Evolutionary conservation across 1,284 basidiomycete species (phyloP), one percentile per base, ranked within the genome.

Genomic region (Cutaneotrichosporon cutaneum): DNA sequence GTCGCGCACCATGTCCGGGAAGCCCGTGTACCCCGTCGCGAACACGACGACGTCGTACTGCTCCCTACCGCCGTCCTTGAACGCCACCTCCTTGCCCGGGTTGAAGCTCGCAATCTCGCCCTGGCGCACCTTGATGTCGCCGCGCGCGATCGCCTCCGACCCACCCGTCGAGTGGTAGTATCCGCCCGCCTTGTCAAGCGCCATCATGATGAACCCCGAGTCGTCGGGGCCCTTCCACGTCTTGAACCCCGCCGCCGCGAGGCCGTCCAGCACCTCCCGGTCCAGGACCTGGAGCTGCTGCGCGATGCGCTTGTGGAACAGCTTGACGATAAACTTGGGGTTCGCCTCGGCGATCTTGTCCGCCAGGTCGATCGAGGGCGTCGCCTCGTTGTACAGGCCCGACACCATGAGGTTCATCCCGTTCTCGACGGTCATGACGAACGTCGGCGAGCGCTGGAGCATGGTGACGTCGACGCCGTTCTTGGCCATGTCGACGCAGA

Each of bases 81-180:
- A 90, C 51, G 81, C 81, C 14, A 90, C 71, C 0, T 84, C 84
- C 11, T 75, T 82, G 65, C 84, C 81, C 0, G 83, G 33, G 33
- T 68, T 69, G 51, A 75, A 74, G 2, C 68, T 65, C 18, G 83
- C 80, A 63, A 88, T 83, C 59, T 82, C 78, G 53, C 87, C 87
- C 68, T 83, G 86, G 77, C 89, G 88, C 51, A 90, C 77, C 74
- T 89, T 89, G 78, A 91, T 89, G 70, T 87, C 86, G 26, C 86
- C 85, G 61, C 88, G 86, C 26, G 85, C 82, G 67, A 90, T 85
- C 59, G 85, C 73, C 71, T 86, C 82, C 61, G 85, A 85, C 24
- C 83, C 85, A 59, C 88, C 90, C 70, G 69, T 64, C 77, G 82
- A 82, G 81, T 81, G 79, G 70, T 82, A 82, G 67, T 82, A 82